These are phyloP conservation scores for Aspergillus mulundensis DNA, from an alignment of 495 filamentous ascomycete genomes.

Conservation along the genomic window DNA sequence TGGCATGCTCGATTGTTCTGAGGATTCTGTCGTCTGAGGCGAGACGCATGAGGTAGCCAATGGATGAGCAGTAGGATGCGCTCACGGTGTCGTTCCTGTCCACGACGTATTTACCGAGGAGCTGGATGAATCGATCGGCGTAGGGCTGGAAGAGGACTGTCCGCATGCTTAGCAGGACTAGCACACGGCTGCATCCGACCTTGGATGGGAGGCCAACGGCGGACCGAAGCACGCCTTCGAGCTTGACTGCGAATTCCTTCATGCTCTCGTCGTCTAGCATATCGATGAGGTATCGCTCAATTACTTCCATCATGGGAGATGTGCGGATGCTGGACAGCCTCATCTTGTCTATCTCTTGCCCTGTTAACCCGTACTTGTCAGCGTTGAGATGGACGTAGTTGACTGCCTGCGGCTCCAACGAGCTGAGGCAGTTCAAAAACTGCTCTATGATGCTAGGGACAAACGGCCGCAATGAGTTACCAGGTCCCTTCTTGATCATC, in stretches of 20 bases:
- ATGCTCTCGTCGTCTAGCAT: conserved; percentile 74
- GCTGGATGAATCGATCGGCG: conserved; percentile 70
- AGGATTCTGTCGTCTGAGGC: conserved; percentile 66
- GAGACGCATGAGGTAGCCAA: conserved; percentile 78
- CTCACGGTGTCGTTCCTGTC: conserved; percentile 90
- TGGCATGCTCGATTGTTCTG: conserved; percentile 60
- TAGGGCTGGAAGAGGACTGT: conserved; percentile 69
- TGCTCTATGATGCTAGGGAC: conserved; percentile 77
- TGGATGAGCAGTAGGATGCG: conserved; percentile 75
- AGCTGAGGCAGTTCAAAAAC: conserved; percentile 74
- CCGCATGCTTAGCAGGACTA: conserved; percentile 81
- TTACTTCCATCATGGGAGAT: conserved; percentile 91
- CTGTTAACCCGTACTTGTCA: conserved; percentile 75
- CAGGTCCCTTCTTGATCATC: conserved; percentile 78
- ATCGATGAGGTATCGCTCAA: conserved; percentile 79
- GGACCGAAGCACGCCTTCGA: conserved; percentile 76
- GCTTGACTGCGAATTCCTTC: conserved; percentile 60
- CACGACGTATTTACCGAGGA: conserved; percentile 71
- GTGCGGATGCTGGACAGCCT: conserved; percentile 72
- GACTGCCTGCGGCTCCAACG: conserved; percentile 77
- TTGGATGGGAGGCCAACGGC: conserved; percentile 89
- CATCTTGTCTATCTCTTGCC: conserved; percentile 81
- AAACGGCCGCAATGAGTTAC: conserved; percentile 68
- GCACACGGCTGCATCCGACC: conserved; percentile 79
- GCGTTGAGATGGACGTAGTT: conserved; percentile 92